A percentile compares a stretch with the other conserved stretches of the same genome.
phyloP scores from a whole-genome alignment of 805 yeast genomes.

The Ogataea trehalophila region DNA sequence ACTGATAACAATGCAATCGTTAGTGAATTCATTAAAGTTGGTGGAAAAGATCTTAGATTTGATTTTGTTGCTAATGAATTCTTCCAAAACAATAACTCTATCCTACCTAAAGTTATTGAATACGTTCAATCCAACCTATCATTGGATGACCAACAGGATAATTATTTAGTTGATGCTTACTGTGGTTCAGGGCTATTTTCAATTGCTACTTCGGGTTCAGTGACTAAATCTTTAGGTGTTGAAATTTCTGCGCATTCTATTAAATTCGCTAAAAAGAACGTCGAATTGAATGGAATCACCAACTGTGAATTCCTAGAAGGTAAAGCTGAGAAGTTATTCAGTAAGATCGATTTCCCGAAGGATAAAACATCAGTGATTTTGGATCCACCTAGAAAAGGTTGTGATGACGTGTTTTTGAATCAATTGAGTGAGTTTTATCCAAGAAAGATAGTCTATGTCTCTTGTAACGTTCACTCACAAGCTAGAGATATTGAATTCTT shows the following conservation, averaged over 20 bases:
- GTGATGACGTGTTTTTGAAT: slow-evolving; percentile 80
- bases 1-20: slow-evolving; percentile 77
- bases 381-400: slow-evolving; percentile 97
- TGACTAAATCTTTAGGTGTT: slow-evolving; percentile 86
- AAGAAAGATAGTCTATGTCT: slow-evolving; percentile 83
- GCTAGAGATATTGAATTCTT: slow-evolving; percentile 91
- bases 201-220: slow-evolving; percentile 75
- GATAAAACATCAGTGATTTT: slow-evolving; percentile 81
- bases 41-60: slow-evolving; percentile 60
- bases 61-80: slow-evolving; percentile 93
- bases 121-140: slow-evolving; percentile 73
- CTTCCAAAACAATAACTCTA: slow-evolving; percentile 93
- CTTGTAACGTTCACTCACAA: slow-evolving; percentile 97
- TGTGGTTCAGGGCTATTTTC: slow-evolving; percentile 67
- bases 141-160: slow-evolving; percentile 35
- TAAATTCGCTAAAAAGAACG: slow-evolving; percentile 79
- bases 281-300: slow-evolving; percentile 63
- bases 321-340: slow-evolving; percentile 87
- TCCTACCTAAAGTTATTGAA: slow-evolving; percentile 74
- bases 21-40: slow-evolving; percentile 50
- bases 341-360: slow-evolving; percentile 67
- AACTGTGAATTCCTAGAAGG: slow-evolving; percentile 87
- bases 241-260: slow-evolving; percentile 92
- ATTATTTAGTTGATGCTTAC: slow-evolving; percentile 26
- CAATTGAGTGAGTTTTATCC: slow-evolving; percentile 84